Evolutionary conservation across 1,139 yeast species (phyloP).

Genomic region (Candida sanyaensis): DNA sequence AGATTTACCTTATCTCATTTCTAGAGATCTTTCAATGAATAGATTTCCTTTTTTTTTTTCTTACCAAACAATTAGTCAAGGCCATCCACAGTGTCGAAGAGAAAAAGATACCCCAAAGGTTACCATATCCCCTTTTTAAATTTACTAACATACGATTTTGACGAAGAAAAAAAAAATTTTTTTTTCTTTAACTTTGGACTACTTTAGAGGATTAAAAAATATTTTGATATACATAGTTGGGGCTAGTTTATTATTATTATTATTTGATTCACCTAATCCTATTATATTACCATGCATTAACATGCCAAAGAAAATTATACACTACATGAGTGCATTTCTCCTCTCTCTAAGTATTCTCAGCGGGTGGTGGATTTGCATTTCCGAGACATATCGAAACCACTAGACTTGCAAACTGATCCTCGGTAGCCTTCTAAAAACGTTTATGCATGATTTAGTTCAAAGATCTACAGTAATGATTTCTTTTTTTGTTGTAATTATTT

Average conservation of each 20-base stretch:
- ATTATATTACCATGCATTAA: not conserved
- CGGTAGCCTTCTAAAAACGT: not conserved
- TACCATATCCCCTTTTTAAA: no score
- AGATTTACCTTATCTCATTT: no score
- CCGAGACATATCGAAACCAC: no score
- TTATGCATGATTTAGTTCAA: not conserved
- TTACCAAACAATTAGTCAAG: not conserved
- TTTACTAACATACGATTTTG: no score
- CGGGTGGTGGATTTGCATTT: no score
- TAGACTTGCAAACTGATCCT: not conserved
- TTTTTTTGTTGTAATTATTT: not conserved
- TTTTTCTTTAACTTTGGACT: not conserved
- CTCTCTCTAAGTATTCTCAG: not conserved
- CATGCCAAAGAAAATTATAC: not conserved
- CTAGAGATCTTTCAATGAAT: no score
- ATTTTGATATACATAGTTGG: no score
- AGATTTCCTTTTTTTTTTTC: no score
- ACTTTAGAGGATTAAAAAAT: no score
- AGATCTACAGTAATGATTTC: not conserved
- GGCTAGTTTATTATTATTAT: no score
- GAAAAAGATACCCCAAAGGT: not conserved
- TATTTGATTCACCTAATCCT: not conserved
- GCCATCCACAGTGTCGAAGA: no score
- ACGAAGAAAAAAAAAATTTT: not conserved
- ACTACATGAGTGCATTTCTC: not conserved